These are phyloP conservation scores for Neofusicoccum sp. DNA, from an alignment of 2,329 filamentous ascomycete species.

Conservation along the genomic window DNA sequence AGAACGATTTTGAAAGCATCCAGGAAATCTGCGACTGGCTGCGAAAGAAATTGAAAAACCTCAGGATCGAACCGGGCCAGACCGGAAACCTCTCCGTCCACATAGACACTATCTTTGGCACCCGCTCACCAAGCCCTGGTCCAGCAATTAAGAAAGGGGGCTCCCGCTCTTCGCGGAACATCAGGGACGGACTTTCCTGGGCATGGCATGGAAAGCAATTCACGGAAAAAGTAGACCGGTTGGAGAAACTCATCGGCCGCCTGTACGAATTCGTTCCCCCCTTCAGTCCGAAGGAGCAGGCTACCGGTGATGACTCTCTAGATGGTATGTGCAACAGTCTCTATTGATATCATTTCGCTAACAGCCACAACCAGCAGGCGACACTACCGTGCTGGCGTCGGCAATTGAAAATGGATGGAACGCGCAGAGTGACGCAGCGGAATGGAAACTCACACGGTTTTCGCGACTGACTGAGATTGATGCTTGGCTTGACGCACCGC, in stretches of 20 bases:
- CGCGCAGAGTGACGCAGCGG: too few relatives aligned
- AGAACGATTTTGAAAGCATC: neutral
- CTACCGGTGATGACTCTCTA: too few relatives aligned
- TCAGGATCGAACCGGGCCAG: neutral
- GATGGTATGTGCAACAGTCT: too few relatives aligned
- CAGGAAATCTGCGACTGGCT: neutral
- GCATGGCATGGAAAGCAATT: neutral
- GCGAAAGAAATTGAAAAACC: neutral
- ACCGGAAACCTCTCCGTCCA: neutral
- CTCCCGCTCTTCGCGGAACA: neutral
- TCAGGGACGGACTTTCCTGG: neutral
- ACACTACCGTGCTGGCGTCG: too few relatives aligned
- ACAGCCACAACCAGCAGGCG: too few relatives aligned
- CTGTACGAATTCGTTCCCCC: too few relatives aligned
- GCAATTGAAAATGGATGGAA: too few relatives aligned
- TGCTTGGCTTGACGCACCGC: neutral
- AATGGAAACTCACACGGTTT: neutral
- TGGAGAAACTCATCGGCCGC: neutral
- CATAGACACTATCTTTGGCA: neutral
- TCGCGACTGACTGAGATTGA: neutral
- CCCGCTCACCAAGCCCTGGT: neutral
- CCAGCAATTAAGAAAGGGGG: neutral
- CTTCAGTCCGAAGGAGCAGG: too few relatives aligned
- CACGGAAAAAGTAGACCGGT: neutral
- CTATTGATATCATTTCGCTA: too few relatives aligned